These are phyloP conservation scores for Brassica juncea DNA, from an alignment of 345 rosid species.

Conservation along the genomic window DNA sequence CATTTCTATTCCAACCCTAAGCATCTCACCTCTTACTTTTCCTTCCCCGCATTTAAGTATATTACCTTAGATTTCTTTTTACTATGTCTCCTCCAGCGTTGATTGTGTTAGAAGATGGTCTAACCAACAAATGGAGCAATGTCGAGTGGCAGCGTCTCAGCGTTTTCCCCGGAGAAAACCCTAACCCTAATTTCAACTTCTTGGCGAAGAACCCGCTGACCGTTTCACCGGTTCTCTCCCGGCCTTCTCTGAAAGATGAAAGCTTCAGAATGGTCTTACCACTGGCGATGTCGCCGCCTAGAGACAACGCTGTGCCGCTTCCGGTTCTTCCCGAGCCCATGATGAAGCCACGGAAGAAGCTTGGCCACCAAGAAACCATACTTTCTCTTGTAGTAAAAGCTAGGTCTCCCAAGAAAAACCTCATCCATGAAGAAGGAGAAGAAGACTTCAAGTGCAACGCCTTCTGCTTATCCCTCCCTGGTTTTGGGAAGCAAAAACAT, in stretches of 20 bases:
- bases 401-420: slow-evolving; percentile 11
- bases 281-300: slow-evolving; percentile 36
- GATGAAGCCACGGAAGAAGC: slow-evolving; percentile 49
- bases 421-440: slow-evolving; percentile 34
- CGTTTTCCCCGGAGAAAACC: slow-evolving; percentile 25
- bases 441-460: slow-evolving; percentile 66
- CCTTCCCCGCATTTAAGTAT: background rate
- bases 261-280: slow-evolving; percentile 59
- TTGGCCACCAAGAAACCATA: slow-evolving; percentile 32
- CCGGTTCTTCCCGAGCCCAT: slow-evolving; percentile 38
- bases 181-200: slow-evolving; percentile 22
- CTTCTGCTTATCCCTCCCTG: slow-evolving; percentile 72
- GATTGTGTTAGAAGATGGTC: slow-evolving; percentile 30
- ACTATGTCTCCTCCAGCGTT: slow-evolving; percentile 38
- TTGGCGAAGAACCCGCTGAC: slow-evolving; percentile 25
- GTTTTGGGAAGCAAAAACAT: slow-evolving; percentile 63
- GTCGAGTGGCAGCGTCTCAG: slow-evolving; percentile 25
- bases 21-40: background rate
- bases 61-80: background rate
- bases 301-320: slow-evolving; percentile 38
- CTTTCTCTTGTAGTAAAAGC: slow-evolving; percentile 6
- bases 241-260: slow-evolving; percentile 37
- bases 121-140: slow-evolving; percentile 16
- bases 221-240: slow-evolving; percentile 17
- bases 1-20: slow-evolving; percentile 13